Conservation (phyloP, 1,284 basidiomycete genomes). For the Cutaneotrichosporon mucoides region DNA sequence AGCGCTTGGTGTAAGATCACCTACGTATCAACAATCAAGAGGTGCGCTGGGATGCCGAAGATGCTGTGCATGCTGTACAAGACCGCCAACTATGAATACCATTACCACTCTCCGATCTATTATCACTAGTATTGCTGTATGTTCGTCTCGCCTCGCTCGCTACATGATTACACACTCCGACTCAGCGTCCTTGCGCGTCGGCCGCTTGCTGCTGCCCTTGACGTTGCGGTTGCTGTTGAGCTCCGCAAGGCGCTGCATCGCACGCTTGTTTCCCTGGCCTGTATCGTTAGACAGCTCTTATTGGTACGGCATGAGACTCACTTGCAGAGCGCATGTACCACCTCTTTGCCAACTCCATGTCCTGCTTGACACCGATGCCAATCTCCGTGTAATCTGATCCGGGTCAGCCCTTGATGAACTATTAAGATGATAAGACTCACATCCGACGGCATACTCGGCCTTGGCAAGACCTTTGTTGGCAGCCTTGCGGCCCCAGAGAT, state of each 20-base stretch:
- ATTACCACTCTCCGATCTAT: neutral
- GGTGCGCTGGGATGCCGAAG: neutral
- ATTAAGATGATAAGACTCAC: conserved; percentile 41
- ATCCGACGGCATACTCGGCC: conserved; percentile 93
- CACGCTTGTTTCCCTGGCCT: conserved; percentile 47
- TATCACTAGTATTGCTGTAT: neutral
- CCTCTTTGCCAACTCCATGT: conserved; percentile 90
- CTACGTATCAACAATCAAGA: neutral
- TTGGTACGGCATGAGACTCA: conserved; percentile 51
- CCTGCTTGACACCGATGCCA: conserved; percentile 94
- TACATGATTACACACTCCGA: conserved; percentile 82
- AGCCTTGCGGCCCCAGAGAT: conserved; percentile 89
- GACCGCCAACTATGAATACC: conserved; percentile 5
- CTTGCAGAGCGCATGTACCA: conserved; percentile 99
- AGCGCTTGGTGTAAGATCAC: neutral
- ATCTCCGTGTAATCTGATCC: conserved; percentile 91
- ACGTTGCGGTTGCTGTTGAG: conserved; percentile 47
- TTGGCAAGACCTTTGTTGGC: conserved; percentile 90
- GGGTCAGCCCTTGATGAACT: no score
- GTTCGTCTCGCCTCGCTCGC: neutral
- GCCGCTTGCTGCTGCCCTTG: conserved; percentile 59
- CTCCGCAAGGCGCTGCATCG: conserved; percentile 88
- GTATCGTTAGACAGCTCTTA: conserved; percentile 3
- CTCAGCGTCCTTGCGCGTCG: conserved; percentile 84
- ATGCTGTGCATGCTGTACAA: conserved; percentile 16